Base-by-base conservation (phyloP, 73 alveolate genomes). In the Tetrahymena elliotti region DNA sequence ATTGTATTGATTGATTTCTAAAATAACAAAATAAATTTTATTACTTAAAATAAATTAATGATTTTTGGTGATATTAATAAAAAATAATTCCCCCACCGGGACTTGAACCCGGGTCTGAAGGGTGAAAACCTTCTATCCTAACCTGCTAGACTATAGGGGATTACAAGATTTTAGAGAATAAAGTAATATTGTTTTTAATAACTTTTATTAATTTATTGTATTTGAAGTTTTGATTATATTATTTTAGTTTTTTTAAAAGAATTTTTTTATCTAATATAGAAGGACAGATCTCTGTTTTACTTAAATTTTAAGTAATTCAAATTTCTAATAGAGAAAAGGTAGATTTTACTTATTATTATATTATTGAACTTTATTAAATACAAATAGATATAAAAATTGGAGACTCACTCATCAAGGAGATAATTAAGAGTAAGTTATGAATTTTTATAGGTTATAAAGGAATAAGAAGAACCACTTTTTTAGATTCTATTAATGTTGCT, bases 91-190 rank as follows among this genome's bases (percentile, higher is more conserved):
- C 88, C 88, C 88, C 88, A 68, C 88, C 88, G 88, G 88, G 88
- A 68, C 88, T 68, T 68, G 88, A 68, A 68, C 88, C 88, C 88
- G 88, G 88, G 88, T 68, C 88, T 68, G 88, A 68, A 68, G 88
- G 88, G 88, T 68, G 88, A 68, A 68, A 68, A 68, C 88, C 88
- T 68, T 68, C 88, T 68, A 68, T 68, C 88, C 88, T 68, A 68
- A 68, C 88, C 88, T 68, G 88, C 88, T 68, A 68, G 88, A 68
- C 88, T 68, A 68, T 68, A 68, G 88, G 88, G 88, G 88, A 68
- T 68, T 68, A 68, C 88, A 68, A 4, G 22, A 68, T 68, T 68
- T 68, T n/a, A 24, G 36, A 68, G 15, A 31, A 24, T 22, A 31
- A 68, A 4, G 38, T 1, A 10, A 68, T 6, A 12, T 11, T 2